Evolutionary conservation across 192 early-diverging fungal species (phyloP).

Genomic region (Podochytrium sp.): DNA sequence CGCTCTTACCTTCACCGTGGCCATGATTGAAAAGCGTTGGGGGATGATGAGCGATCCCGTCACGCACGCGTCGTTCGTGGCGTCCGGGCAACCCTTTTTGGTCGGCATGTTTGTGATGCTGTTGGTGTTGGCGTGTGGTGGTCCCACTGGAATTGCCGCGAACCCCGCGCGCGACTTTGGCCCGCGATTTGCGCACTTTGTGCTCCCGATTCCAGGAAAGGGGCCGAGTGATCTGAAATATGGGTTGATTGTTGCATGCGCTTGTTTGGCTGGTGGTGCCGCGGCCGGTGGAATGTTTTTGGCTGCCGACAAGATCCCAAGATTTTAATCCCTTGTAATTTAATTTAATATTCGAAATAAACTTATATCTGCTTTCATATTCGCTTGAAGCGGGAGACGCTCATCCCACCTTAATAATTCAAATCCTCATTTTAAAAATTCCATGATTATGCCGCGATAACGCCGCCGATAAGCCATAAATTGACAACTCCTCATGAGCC

Average conservation of each 20-base stretch:
- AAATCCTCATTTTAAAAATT: no score
- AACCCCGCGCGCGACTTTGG: conserved; percentile 39
- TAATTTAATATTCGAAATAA: no score
- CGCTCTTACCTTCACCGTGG: conserved; percentile 23
- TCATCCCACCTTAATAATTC: no score
- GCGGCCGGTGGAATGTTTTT: conserved; percentile 18
- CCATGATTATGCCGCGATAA: no score
- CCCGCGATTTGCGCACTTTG: conserved; percentile 31
- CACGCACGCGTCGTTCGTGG: not conserved
- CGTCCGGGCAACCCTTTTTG: conserved; percentile 15
- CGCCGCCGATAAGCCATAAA: no score
- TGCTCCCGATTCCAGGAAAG: conserved; percentile 41
- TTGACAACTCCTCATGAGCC: no score
- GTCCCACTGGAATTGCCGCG: conserved; percentile 38
- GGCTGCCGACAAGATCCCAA: conserved; percentile 18
- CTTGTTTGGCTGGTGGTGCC: conserved; percentile 16
- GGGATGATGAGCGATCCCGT: conserved; percentile 4
- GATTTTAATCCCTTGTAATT: no score
- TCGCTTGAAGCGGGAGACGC: no score
- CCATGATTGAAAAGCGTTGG: conserved; percentile 10
- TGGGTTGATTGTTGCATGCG: conserved; percentile 11
- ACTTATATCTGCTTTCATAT: no score
- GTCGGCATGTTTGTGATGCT: conserved; percentile 31
- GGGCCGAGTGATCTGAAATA: conserved; percentile 32
- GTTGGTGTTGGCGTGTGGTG: conserved; percentile 29